Evolutionary conservation across 2,329 filamentous ascomycete genomes (phyloP).

Genomic region (Stemphylium beticola): DNA sequence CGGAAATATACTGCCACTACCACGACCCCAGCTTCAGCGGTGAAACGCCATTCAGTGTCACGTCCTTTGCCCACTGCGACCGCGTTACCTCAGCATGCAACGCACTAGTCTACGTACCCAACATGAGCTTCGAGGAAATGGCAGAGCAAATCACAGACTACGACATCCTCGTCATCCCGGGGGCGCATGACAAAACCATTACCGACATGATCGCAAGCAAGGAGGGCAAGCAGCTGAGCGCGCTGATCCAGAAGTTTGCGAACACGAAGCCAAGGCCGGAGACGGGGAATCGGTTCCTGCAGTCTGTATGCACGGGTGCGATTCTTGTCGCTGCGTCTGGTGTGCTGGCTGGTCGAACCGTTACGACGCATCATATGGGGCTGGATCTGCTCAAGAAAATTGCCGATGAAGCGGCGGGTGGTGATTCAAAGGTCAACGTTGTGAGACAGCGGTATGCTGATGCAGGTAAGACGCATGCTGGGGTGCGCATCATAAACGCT

Average conservation of each 20-base stretch:
- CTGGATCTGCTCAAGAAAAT: conserved; percentile 34
- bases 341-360: conserved; percentile 42
- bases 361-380: conserved; percentile 50
- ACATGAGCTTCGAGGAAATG: conserved; percentile 39
- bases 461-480: conserved; percentile 36
- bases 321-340: conserved; percentile 49
- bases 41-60: conserved; percentile 39
- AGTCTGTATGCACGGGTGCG: conserved; percentile 52
- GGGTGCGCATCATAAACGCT: conserved; percentile 43
- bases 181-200: conserved; percentile 38
- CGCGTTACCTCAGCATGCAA: conserved; percentile 29
- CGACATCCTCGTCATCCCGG: conserved; percentile 51
- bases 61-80: conserved; percentile 41
- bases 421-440: conserved; percentile 30
- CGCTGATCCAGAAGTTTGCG: conserved; percentile 32
- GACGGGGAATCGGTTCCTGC: conserved; percentile 38
- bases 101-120: conserved; percentile 41
- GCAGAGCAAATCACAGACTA: conserved; percentile 36
- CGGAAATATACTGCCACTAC: conserved; percentile 46
- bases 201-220: conserved; percentile 28
- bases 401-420: conserved; percentile 39
- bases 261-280: conserved; percentile 29
- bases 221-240: conserved; percentile 23
- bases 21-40: conserved; percentile 26
- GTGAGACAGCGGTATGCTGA: conserved; percentile 43